Evolutionary conservation across 2,329 filamentous ascomycete species (phyloP).

Genomic region (Penicillium crustosum): DNA sequence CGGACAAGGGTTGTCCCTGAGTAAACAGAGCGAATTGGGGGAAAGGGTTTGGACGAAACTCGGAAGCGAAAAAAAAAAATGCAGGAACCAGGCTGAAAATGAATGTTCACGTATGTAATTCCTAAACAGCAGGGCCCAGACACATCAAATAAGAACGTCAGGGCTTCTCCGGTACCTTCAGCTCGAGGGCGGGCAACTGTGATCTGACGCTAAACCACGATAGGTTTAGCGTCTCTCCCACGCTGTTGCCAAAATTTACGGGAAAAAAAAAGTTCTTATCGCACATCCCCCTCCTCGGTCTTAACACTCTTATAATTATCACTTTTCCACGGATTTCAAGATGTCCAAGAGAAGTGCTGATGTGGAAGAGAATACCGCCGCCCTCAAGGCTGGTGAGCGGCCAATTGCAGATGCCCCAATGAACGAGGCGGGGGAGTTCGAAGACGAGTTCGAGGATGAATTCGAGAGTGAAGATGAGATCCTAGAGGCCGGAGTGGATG

Average conservation of each 20-base stretch:
- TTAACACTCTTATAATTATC: constrained; percentile 12
- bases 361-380: constrained; percentile 51
- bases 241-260: constrained; percentile 26
- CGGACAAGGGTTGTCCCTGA: constrained; percentile 13
- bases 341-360: constrained; percentile 65
- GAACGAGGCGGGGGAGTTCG: constrained; percentile 62
- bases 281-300: constrained; percentile 14
- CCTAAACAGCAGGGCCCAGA: constrained; percentile 1
- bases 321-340: constrained; percentile 16
- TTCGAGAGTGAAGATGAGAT: constrained; percentile 94
- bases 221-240: constrained; percentile 30
- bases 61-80: constrained; percentile 3
- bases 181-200: constrained; percentile 18
- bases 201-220: constrained; percentile 37
- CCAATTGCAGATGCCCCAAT: constrained; percentile 52
- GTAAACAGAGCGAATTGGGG: constrained; percentile 5
- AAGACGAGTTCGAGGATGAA: constrained; percentile 89
- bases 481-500: constrained; percentile 90
- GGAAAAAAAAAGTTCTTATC: constrained; percentile 36
- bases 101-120: constrained; percentile 1
- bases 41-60: not conserved
- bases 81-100: constrained; percentile 6
- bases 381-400: constrained; percentile 62
- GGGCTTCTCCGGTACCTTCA: constrained; percentile 12
- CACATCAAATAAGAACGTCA: constrained; percentile 8